Base-by-base conservation (phyloP, 192 early-diverging fungal species). In the Linnemannia exigua region DNA sequence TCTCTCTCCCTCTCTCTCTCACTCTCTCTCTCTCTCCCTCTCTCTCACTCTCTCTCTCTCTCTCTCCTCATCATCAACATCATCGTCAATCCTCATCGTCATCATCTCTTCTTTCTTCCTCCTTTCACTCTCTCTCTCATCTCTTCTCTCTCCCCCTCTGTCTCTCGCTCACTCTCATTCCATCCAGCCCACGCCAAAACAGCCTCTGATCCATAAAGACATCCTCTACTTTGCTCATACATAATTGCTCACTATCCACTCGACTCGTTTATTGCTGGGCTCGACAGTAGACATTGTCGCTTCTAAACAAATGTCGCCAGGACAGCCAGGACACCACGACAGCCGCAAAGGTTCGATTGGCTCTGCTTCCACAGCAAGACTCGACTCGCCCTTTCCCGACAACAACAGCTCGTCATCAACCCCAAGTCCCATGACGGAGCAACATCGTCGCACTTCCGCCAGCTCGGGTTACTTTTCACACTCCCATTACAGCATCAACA, bases 401-500 rank as follows among this genome's bases (percentile, higher is more conserved):
- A 48, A 52, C n/a, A 73, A 25, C 41, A 54, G 25, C 28, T 63
- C 58, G 7, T 63, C 58, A 3, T 2, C 58, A 63, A 63, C 58
- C 9, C 36, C 67, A 6, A 46, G 28, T 7, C 37, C 81, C 14
- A 28, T 73, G 15, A 25, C 44, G 31, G 70, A 19, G 7, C 76
- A 84, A 36, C 44, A 78, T 17, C 48, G 83, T 22, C 48, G 83
- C 14, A 69, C 83, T 28, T 85, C 83, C 12, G 83, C 69, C 19
- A 48, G 77, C 46, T 85, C 83, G 25, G 82, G 82, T 4, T 79
- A 85, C 69, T 79, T 85, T 52, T 74, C 76, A 33, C 67, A 22
- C 22, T 37, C 72, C 5, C 41, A 79, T 31, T 72, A 73, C 28
- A 67, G 67, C 37, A 72, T 36, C 38, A 82, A 67, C 66, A 63